Base-by-base conservation (phyloP, 2,329 filamentous ascomycete genomes). In the Diaporthe sp. region DNA sequence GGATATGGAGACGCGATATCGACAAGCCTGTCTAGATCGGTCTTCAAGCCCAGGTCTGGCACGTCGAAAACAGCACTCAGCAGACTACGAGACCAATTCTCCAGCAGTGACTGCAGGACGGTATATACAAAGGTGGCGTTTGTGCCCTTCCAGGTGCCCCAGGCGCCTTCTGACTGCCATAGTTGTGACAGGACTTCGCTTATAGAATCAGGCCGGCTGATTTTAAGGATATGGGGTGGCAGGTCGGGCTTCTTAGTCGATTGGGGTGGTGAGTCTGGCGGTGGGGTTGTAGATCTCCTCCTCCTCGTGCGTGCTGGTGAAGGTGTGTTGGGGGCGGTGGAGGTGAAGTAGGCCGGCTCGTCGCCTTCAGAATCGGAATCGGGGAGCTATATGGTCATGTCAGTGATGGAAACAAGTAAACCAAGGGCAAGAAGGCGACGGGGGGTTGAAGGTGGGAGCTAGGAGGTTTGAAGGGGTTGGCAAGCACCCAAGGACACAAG, bases 101-200 rank as follows among this genome's bases (percentile, higher is more conserved):
- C 97, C 39, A 98, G 86, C 10, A 97, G 93, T 15, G 95, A 95
- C 76, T 96, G 91, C 25, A 98, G 88, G 61, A 98, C 91, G 0
- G 92, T 94, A 84, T 98, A 98, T 66, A 98, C 88, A 80, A 98
- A 99, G 1, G 95, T 97, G 19, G 94, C 92, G 81, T 98, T 98
- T 50, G 95, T 94, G 12, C 93, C 92, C 82, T 98, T 98, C 96
- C 96, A 99, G 7, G 98, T 92, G 6, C 97, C 97, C 88, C 95
- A 96, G 0, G 93, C 93, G 47, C 95, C 94, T 81, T 97, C 96
- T 78, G 94, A 96, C 63, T 93, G 89, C 94, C 97, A 98, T 27
- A 98, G 85, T 81, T 97, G 94, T 9, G 92, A 92, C 75, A 99
- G 90, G 3, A 97, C 94, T 77, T 98, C 95, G 78, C 96, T 90